phyloP scores from a whole-genome alignment of 495 filamentous ascomycete genomes.

The Penicillium longicatenatum region DNA sequence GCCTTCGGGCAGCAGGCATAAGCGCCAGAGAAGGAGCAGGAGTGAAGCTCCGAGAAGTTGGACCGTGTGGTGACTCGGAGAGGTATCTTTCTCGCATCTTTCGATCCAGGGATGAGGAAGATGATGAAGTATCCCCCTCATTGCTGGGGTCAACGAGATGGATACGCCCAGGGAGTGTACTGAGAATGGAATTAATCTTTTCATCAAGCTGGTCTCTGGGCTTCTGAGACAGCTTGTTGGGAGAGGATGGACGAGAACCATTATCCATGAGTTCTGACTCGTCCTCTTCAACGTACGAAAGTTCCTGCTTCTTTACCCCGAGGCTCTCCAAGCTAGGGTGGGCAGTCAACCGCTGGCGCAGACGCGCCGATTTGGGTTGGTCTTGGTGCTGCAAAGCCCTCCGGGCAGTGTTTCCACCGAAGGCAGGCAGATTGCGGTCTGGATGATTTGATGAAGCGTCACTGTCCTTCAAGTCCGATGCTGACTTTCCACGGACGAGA shows the following conservation, averaged over 20 bases:
- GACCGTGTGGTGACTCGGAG: slow-evolving; percentile 40
- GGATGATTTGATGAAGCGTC: slow-evolving; percentile 12
- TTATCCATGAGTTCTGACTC: slow-evolving; percentile 19
- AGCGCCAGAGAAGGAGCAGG: slow-evolving; percentile 71
- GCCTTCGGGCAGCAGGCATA: slow-evolving; percentile 56
- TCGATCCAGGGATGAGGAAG: slow-evolving; percentile 41
- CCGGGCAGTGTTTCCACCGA: slow-evolving; percentile 17
- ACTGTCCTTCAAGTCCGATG: slow-evolving; percentile 17
- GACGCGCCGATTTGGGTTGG: slow-evolving; percentile 28
- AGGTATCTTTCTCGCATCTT: slow-evolving; percentile 33
- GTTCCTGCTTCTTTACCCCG: slow-evolving; percentile 31
- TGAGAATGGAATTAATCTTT: slow-evolving; percentile 82
- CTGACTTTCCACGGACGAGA: slow-evolving; percentile 26
- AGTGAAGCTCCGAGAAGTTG: slow-evolving; percentile 45
- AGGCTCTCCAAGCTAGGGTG: slow-evolving; percentile 45
- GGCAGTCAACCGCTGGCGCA: slow-evolving; percentile 37
- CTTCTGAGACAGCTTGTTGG: slow-evolving; percentile 37
- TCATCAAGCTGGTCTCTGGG: slow-evolving; percentile 73
- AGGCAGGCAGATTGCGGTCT: slow-evolving; percentile 19
- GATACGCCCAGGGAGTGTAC: slow-evolving; percentile 77
- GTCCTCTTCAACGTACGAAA: slow-evolving; percentile 32
- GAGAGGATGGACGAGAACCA: slow-evolving; percentile 37
- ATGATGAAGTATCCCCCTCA: slow-evolving; percentile 34
- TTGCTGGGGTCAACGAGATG: slow-evolving; percentile 54
- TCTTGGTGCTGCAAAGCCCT: slow-evolving; percentile 23